These are phyloP conservation scores for Dactylellina cionopaga DNA, from an alignment of 2,329 filamentous ascomycete genomes.

Conservation along the genomic window DNA sequence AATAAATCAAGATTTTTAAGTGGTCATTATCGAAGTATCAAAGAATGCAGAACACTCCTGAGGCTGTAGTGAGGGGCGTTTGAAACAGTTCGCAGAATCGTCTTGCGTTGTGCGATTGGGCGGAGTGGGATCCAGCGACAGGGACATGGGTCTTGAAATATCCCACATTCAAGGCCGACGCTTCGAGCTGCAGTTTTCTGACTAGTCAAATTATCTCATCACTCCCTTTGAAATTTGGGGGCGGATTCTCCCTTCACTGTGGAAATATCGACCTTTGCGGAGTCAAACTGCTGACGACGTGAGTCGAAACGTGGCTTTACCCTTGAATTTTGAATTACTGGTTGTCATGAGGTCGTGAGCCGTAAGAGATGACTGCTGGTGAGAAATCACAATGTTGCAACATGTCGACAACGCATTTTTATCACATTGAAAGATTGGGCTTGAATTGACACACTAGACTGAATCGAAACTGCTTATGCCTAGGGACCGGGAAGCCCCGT, in stretches of 20 bases:
- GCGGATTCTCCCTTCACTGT: too few relatives aligned
- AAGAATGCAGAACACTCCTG: constrained; percentile 12
- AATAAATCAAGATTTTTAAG: neutral
- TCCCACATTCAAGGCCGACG: constrained; percentile 25
- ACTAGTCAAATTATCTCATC: constrained; percentile 24
- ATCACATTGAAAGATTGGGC: neutral
- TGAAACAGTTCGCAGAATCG: constrained; percentile 14
- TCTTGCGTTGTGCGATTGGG: constrained; percentile 35
- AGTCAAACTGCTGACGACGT: neutral
- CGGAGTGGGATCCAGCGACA: neutral
- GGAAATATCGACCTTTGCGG: neutral
- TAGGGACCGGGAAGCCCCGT: too few relatives aligned
- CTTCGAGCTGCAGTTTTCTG: constrained; percentile 48
- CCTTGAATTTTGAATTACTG: too few relatives aligned
- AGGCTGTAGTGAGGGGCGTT: neutral
- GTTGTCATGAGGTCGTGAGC: too few relatives aligned
- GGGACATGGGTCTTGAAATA: neutral
- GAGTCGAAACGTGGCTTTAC: neutral
- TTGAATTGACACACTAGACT: neutral
- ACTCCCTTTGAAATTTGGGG: neutral
- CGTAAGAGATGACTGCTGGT: neutral
- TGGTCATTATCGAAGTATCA: neutral
- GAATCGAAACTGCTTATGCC: too few relatives aligned
- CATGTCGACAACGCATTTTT: constrained; percentile 8
- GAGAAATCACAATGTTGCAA: neutral